A percentile compares a stretch with the other conserved stretches of the same genome.
These are phyloP conservation scores for Nicotiana rustica DNA, from an alignment of 305 asterid genomes.

Conservation along the genomic window DNA sequence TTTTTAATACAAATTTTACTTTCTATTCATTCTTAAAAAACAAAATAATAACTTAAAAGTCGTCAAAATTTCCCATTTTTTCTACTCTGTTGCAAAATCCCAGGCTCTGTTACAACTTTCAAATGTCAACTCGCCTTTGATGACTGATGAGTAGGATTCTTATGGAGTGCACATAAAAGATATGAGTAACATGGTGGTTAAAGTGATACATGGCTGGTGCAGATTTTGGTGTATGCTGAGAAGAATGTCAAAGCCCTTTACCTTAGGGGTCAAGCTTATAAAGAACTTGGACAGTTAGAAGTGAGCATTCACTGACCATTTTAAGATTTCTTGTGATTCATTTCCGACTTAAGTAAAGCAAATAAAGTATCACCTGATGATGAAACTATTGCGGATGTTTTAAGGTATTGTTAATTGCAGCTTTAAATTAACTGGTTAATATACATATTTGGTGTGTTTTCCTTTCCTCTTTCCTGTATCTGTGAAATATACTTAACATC, in stretches of 20 bases:
- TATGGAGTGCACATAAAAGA: slow-evolving; percentile 17
- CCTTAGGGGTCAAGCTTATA: slow-evolving; percentile 91
- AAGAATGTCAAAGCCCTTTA: slow-evolving; percentile 88
- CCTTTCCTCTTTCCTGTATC: neutral
- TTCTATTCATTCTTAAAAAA: neutral
- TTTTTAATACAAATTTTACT: too few species aligned
- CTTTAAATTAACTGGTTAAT: slow-evolving; percentile 10
- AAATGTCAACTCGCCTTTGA: neutral
- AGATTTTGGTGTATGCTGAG: slow-evolving; percentile 78
- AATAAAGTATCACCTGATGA: slow-evolving; percentile 83
- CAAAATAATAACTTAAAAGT: neutral
- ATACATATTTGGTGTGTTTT: neutral
- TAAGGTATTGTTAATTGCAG: slow-evolving; percentile 61
- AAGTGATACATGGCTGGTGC: slow-evolving; percentile 39
- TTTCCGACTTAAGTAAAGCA: slow-evolving; percentile 80
- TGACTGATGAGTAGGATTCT: slow-evolving; percentile 29
- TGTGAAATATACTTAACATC: neutral
- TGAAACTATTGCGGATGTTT: slow-evolving; percentile 84
- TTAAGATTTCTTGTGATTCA: slow-evolving; percentile 15
- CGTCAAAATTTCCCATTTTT: neutral
- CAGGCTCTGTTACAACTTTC: slow-evolving; percentile 9
- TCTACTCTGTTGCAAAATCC: neutral
- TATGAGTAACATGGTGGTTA: neutral
- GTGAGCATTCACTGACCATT: slow-evolving; percentile 57
- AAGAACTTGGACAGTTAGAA: slow-evolving; percentile 67